Base-by-base conservation (phyloP, 768 basidiomycete genomes). In the Boletus sensibilis region DNA sequence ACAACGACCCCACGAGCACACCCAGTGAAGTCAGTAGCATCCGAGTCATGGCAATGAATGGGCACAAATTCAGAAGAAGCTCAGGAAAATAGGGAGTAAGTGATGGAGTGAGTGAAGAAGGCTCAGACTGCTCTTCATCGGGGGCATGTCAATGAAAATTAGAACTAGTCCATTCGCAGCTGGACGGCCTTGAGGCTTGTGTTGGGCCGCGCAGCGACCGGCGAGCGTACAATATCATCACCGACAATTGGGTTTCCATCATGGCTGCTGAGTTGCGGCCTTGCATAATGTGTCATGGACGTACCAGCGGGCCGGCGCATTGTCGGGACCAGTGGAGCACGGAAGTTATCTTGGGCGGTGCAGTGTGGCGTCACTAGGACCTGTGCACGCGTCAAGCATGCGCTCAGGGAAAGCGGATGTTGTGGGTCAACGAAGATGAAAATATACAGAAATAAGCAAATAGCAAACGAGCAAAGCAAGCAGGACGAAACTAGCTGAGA, bases 351-450 rank as follows among this genome's bases (percentile, higher is more conserved):
- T 34, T 48, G 37, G 46, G 59, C 50, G 50, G 52, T 56, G 53
- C 52, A 40, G 21, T 55, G 58, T 63, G 55, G 59, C 53, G 55
- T 57, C 44, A n/a, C n/a, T 34, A 31, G 48, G 45, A 45, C 43
- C 57, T 47, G 31, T 50, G 42, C 68, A 64, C 50, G 68, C 68
- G 37, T 64, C 53, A 60, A 47, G 62, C 68, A 56, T 55, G 60
- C 53, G 52, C 38, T 56, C 60, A 56, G 50, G 46, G 56, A 60
- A 55, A 23, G 50, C 54, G 33, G 41, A 44, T 48, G 29, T 52
- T 42, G 50, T 60, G 46, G 31, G 55, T 62, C 51, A 57, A 55
- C 38, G 20, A 49, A 50, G 45, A 50, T 47, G 58, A 50, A 20
- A 50, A 61, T 61, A 62, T 56, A 61, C 60, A 55, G 44, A 59